Conservation (phyloP, 2,329 filamentous ascomycete genomes). For the Cordyceps militaris region DNA sequence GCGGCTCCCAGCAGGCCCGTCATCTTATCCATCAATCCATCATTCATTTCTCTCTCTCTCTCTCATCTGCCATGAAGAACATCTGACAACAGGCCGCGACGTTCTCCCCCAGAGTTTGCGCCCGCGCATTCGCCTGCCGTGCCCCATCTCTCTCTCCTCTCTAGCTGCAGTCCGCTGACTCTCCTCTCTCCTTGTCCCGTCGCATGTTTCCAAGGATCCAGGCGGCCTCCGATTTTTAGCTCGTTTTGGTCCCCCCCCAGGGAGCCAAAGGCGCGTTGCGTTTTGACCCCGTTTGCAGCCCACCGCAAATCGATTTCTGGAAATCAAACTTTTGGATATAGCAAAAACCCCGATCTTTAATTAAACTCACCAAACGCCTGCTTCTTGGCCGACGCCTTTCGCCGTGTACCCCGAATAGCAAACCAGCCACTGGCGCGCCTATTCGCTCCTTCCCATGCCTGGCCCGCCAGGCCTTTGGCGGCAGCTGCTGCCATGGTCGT, state of each 20-base stretch:
- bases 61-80: background rate
- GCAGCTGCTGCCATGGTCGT: slow-evolving; percentile 5
- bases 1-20: background rate
- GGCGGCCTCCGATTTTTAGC: slow-evolving; percentile 12
- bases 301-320: background rate
- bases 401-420: background rate
- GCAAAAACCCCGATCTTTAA: background rate
- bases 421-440: background rate
- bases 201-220: background rate
- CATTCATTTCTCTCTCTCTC: background rate
- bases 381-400: background rate
- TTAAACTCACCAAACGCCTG: background rate
- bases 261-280: background rate
- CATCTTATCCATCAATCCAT: background rate
- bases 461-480: slow-evolving; percentile 5
- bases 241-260: background rate
- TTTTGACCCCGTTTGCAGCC: background rate
- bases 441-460: background rate
- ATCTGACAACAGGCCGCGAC: background rate
- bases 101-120: background rate
- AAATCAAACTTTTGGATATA: background rate
- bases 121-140: background rate
- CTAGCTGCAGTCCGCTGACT: background rate
- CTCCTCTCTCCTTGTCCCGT: background rate
- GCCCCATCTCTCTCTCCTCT: background rate